Evolutionary conservation across 768 basidiomycete species (phyloP), one percentile per base, ranked within the genome.

Genomic region (Coprinellus aureogranulatus): DNA sequence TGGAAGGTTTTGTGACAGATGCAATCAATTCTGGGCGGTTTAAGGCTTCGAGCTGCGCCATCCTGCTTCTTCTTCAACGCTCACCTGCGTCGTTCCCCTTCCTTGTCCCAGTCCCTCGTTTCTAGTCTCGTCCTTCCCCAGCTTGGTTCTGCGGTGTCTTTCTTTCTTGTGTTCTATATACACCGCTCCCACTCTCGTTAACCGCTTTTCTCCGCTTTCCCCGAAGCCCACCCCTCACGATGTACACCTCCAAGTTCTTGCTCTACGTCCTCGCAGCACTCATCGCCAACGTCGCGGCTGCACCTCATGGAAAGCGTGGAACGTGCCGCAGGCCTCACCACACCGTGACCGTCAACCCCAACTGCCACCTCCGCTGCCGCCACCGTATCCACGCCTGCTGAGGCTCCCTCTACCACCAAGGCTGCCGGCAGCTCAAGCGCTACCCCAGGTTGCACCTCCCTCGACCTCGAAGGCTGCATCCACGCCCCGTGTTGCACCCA

Each of bases 241-340:
- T 73, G 72, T 64, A 66, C 60, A 54, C 68, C 34, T 55, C 63
- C 16, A 60, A 64, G 54, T 62, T 65, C 54, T 54, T 69, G 62
- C 25, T 67, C 60, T 52, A 69, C 49, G 58, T 68, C 61, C 49
- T 70, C 40, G 65, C 64, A 28, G 56, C 67, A 50, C 54, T 70
- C 55, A 37, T 64, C 45, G 59, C 57, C 25, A 54, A 64, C 26
- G 34, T 52, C 58, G 57, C 54, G 44, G 62, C 67, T 31, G 49
- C 41, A 52, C 69, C 61, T 55, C 60, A 27, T n/a, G 59, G 53
- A 42, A 57, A 61, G 22, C 25, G 53, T 39, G 26, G 14, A 39
- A 40, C 30, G 1, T 51, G 48, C 39, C 31, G 39, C 26, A 42
- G 49, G 31, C 31, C 51, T 34, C 34, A 34, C 22, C 14, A 44